Base-by-base conservation (phyloP, 2,329 filamentous ascomycete species). In the Colletotrichum trifolii region DNA sequence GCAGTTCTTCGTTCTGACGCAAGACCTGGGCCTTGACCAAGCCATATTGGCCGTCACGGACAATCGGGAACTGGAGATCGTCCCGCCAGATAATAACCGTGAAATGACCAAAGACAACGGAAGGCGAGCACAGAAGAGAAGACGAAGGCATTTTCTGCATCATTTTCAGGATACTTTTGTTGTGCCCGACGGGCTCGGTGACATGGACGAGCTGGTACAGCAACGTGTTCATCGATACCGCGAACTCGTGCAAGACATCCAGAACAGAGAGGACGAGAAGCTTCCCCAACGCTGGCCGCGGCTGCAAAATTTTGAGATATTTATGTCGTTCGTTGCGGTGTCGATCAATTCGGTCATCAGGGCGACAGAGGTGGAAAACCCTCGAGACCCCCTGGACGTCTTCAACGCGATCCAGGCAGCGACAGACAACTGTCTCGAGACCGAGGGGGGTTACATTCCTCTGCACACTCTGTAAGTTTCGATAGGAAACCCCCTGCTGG, bases 291-390 rank as follows among this genome's bases (percentile, higher is more conserved):
- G 66, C 8, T 68, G 63, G 63, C 66, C 66, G 12, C 35, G 66
- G 40, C 17, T 35, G 12, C 53, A 59, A 9, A 67, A 67, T 33
- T 34, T 67, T 8, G 50, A 65, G 6, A n/a, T 62, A 6, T 57
- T 68, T n/a, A 46, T 54, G 45, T 67, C 61, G 8, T 65, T 61
- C n/a, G 46, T 68, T 17, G 54, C 15, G n/a, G 43, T 67, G 6
- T 68, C 67, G 9, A 66, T 68, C 34, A 54, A 66, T 17, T 67
- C 67, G 10, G 49, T 67, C 15, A 56, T 67, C 42, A 45, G 65
- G 47, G 67, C 66, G n/a, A 54, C 55, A 8, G 60, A 64, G 49
- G 50, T 39, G 15, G n/a, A 54, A 6, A 59, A 34, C 7, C 45
- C 15, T 7, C 40, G 57, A 15, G 60, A 62, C 11, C 47, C 56